Evolutionary conservation across 2,329 filamentous ascomycete genomes (phyloP), one percentile per base, ranked within the genome.

Genomic region (Alternaria triticimaculans): DNA sequence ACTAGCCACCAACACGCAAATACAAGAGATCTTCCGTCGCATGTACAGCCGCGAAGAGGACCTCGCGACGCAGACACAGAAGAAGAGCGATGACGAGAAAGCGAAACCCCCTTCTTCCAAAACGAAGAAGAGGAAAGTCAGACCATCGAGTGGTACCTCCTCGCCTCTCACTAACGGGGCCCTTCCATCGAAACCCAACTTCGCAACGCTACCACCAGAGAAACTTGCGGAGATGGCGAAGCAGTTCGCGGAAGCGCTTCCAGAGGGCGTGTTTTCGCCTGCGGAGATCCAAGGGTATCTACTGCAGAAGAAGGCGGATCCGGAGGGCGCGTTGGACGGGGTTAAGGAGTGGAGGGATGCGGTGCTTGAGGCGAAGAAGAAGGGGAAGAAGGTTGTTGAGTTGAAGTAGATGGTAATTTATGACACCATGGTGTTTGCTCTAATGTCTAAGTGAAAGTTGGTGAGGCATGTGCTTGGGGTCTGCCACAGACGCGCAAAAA

Each of bases 221-320:
- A n/a, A 43, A 4, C 43, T 62, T 1, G 8, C 3, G 6, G 21
- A 30, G 2, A 53, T 62, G 41, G 60, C 60, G 8, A 49, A 30
- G 43, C 18, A 20, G 20, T 72, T 72, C 18, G 65, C 63, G 5
- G 21, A 41, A 3, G 51, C 46, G 11, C 28, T 67, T 2, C 68
- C 68, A 0, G 60, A 65, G 11, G 11, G 25, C 2, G 25, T 43
- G 4, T 54, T 70, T 12, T 67, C 68, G 6, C 69, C 65, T 0
- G 69, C 69, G 4, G 69, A 72, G 18, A 53, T 71, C 1, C 67
- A 71, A 18, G 65, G 63, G 0, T 69, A 65, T 14, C 44, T 72
- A 2, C 28, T 67, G 3, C 46, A 59, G 55, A 43, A 49, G 25
- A 66, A 64, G 51, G 21, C n/a, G 7, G 64, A 66, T 54, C 61